These are phyloP conservation scores for Chaetomium cochliodes DNA, from an alignment of 495 filamentous ascomycete genomes.

Conservation along the genomic window DNA sequence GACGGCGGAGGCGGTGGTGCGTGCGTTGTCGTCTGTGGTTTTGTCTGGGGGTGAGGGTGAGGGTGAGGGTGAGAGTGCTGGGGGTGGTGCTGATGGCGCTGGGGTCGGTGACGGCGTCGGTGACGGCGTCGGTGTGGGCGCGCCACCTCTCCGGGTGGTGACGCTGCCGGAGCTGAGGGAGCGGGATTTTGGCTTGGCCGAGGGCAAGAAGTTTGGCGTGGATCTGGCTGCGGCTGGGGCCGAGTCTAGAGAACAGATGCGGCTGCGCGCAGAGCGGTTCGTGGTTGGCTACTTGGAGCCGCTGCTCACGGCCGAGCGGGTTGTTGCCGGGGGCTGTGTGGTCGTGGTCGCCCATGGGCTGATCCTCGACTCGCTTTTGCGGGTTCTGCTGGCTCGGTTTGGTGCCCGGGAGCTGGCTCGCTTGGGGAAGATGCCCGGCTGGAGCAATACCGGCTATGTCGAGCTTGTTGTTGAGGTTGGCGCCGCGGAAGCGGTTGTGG, in stretches of 20 bases:
- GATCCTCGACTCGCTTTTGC: conserved; percentile 67
- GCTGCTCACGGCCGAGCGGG: conserved; percentile 41
- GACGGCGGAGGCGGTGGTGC: conserved; percentile 65
- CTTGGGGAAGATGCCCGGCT: conserved; percentile 26
- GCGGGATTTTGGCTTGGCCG: conserved; percentile 68
- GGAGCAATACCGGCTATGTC: conserved; percentile 48
- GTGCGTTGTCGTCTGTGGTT: conserved; percentile 40
- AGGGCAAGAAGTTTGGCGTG: conserved; percentile 56
- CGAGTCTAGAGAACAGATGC: conserved; percentile 67
- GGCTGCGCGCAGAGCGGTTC: conserved; percentile 58
- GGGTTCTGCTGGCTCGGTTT: conserved; percentile 51
- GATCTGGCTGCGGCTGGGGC: conserved; percentile 27
- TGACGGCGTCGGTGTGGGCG: not conserved
- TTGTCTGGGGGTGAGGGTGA: not conserved
- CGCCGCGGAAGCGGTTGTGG: not conserved
- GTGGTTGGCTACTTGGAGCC: conserved; percentile 60
- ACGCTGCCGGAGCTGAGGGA: conserved; percentile 60
- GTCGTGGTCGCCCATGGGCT: conserved; percentile 79
- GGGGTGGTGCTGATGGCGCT: not conserved
- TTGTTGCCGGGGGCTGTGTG: conserved; percentile 39
- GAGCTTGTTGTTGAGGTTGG: conserved; percentile 23
- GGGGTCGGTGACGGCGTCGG: too few relatives aligned
- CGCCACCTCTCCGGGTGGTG: conserved; percentile 37
- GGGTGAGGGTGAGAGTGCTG: not conserved
- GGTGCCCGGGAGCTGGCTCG: conserved; percentile 24